Base-by-base conservation (phyloP, 805 yeast genomes). In the Suhomyces vadensis region DNA sequence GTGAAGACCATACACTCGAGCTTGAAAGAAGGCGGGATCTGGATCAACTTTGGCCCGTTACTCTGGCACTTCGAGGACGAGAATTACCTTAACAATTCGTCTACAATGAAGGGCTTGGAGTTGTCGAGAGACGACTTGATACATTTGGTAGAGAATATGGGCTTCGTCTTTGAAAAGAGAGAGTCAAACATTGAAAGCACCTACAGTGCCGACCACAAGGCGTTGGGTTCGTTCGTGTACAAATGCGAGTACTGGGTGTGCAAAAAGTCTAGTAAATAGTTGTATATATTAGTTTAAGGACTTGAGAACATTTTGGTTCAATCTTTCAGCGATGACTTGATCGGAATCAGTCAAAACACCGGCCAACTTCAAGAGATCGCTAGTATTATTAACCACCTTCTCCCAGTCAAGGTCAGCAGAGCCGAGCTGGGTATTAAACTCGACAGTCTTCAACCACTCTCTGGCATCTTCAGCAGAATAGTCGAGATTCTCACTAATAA, bases 361-460 rank as follows among this genome's bases (percentile, higher is more conserved):
- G 1, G 95, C 92, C 20, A 78, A 69, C 46, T 73, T 64, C 53
- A 88, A 73, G 6, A 82, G 75, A 5, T 64, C 58, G 4, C 78
- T 69, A 1, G 95, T 87, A 49, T 81, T 79, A 9, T 53, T 60
- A 6, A 79, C 73, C 6, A 85, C 75, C 8, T 56, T 63, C 4
- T 70, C 65, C 65, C 79, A 79, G 43, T 86, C 77, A 13, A 76
- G 59, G 1, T 67, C 61, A 9, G 38, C 50, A 22, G 42, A 39
- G 0, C 74, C 79, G 13, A 77, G 58, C 9, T 60, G 44, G 35
- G 74, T 69, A 29, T 73, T 64, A 64, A 89, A 90, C 50, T 71
- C 56, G 6, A 90, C 97, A 0, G 95, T 86, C 52, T 83, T 75
- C 48, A 85, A 70, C 97, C 97, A 90, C 48, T 79, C 85, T 19